Evolutionary conservation across 176 grass and related monocot genomes (phyloP).

Genomic region (Musa beccarii): DNA sequence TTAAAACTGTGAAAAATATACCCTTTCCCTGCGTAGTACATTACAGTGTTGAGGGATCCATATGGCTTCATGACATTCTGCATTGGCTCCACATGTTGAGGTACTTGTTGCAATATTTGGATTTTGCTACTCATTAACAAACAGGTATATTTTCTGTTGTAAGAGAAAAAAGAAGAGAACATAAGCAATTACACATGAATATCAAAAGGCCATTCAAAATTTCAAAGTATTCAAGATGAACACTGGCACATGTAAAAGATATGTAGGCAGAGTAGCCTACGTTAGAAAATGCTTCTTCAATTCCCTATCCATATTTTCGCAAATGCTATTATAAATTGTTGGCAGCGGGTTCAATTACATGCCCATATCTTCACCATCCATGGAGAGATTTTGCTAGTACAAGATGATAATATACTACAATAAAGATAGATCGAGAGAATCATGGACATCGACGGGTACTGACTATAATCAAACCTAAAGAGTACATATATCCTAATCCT

Average conservation of each 20-base stretch:
- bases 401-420: too few relatives aligned
- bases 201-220: background rate
- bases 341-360: too few relatives aligned
- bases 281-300: background rate
- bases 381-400: too few relatives aligned
- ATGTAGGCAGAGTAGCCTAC: background rate
- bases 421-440: too few relatives aligned
- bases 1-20: background rate
- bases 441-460: background rate
- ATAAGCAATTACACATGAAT: background rate
- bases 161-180: background rate
- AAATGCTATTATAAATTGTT: too few relatives aligned
- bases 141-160: background rate
- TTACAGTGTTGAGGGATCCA: background rate
- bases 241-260: too few relatives aligned
- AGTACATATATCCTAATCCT: background rate
- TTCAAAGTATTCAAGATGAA: background rate
- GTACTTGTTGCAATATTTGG: background rate
- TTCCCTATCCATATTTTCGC: background rate
- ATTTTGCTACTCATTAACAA: background rate
- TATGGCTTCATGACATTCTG: background rate
- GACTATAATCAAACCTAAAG: background rate
- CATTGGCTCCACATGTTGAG: background rate
- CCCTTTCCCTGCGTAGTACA: background rate
- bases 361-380: too few relatives aligned